phyloP scores from a whole-genome alignment of 2,329 filamentous ascomycete species.

The Arthrobotrys megalospora region DNA sequence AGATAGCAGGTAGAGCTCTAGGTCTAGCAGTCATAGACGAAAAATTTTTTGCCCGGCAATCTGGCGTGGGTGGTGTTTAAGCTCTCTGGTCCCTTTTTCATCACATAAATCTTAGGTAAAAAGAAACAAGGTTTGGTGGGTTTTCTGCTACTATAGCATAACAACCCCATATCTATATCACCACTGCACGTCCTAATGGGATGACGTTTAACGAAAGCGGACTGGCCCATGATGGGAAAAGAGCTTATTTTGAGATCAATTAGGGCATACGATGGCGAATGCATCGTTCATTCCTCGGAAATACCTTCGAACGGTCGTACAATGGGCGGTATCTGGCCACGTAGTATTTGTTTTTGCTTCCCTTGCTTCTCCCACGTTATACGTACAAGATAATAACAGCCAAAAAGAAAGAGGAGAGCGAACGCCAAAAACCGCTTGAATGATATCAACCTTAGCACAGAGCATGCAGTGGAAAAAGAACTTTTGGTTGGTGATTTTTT shows the following conservation, averaged over 20 bases:
- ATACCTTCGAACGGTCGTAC: conserved; percentile 38
- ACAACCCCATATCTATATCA: conserved; percentile 32
- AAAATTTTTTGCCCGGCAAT: conserved; percentile 18
- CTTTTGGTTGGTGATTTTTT: conserved; percentile 57
- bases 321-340: conserved; percentile 47
- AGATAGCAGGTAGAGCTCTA: conserved; percentile 33
- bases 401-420: conserved; percentile 32
- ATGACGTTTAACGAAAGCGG: conserved; percentile 52
- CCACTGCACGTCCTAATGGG: conserved; percentile 40
- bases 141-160: conserved; percentile 25
- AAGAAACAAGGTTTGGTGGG: conserved; percentile 49
- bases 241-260: conserved; percentile 53
- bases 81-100: conserved; percentile 46
- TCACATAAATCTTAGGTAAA: conserved; percentile 60
- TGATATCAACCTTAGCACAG: conserved; percentile 57
- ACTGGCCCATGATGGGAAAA: conserved; percentile 25
- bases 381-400: conserved; percentile 31
- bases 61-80: conserved; percentile 33
- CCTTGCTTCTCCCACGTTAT: conserved; percentile 29
- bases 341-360: conserved; percentile 39
- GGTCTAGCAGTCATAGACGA: conserved; percentile 41
- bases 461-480: conserved; percentile 43
- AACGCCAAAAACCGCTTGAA: conserved; percentile 59
- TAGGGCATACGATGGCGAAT: conserved; percentile 30
- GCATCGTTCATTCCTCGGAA: conserved; percentile 34